Evolutionary conservation across 2,329 filamentous ascomycete genomes (phyloP), one percentile per base, ranked within the genome.

Genomic region (Eutypa lata): DNA sequence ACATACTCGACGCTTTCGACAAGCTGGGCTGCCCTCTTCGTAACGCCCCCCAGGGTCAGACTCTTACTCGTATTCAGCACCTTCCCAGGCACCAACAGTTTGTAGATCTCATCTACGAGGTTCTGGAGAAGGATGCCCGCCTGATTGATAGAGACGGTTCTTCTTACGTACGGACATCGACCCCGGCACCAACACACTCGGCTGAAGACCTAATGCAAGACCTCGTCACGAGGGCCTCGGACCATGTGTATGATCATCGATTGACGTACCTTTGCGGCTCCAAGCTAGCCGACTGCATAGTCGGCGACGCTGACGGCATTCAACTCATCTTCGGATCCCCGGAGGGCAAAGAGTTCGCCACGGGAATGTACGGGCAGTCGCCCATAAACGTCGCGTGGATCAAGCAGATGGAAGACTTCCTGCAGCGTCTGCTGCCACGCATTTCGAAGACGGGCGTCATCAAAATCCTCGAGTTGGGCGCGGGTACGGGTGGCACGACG

Each of bases 401-500:
- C 47, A 53, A 58, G 16, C 63, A 67, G 35, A 67, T 72, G 57
- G 53, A 47, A 3, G 62, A 67, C 24, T 62, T 68, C 42, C 46
- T 71, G 18, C 46, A 49, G 3, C 54, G 58, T 1, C 33, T 67
- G 0, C 50, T 58, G 5, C 3, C 19, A 5, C 37, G 43, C 45
- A 31, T 53, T 16, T n/a, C 37, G 11, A 33, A 10, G 24, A 19
- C 31, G 31, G 53, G 46, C 1, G 51, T 57, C 2, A 53, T 73
- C n/a, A 59, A 52, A 7, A 66, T 73, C 26, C 57, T 74, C 3
- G 65, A 71, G 49, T 48, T 71, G 31, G 67, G 65, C 8, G 62
- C 64, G 2, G 66, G 65, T n/a, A 70, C 69, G 0, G 68, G 69
- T 3, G 67, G 67, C 6, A 71, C 71, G 0, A 71, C 69, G 1